Percentiles rank a stretch among this genome's conserved stretches.
Evolutionary conservation across 352 stramenopile genomes (phyloP).

Genomic region (Thraustotheca clavata): DNA sequence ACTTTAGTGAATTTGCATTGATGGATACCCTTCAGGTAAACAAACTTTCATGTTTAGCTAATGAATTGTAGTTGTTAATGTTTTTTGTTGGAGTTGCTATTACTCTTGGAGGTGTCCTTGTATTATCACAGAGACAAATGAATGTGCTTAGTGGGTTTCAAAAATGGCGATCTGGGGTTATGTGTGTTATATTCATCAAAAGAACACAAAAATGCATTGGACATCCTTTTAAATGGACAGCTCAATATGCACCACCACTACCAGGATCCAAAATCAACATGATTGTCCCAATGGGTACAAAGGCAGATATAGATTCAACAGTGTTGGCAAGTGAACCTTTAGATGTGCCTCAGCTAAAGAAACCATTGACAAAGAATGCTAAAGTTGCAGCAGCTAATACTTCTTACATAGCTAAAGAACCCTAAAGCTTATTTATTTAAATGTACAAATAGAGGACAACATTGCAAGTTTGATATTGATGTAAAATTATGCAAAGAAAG

Average conservation of each 20-base stretch:
- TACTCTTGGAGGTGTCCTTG: constrained; percentile 59
- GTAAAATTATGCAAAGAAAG: not conserved
- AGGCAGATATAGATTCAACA: not conserved
- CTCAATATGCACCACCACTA: not conserved
- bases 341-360: not conserved
- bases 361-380: not conserved
- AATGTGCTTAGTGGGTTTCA: constrained; percentile 37
- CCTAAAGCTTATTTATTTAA: not conserved
- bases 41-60: not conserved
- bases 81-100: constrained; percentile 62
- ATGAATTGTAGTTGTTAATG: constrained; percentile 35
- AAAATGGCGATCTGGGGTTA: constrained; percentile 38
- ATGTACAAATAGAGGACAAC: not conserved
- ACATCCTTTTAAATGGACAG: not conserved
- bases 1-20: constrained; percentile 76
- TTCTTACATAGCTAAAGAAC: not conserved
- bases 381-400: not conserved
- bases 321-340: not conserved
- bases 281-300: not conserved
- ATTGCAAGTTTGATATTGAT: not conserved
- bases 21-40: constrained; percentile 40
- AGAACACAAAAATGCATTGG: constrained; percentile 28
- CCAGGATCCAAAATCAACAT: not conserved
- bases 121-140: constrained; percentile 62
- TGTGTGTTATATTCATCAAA: constrained; percentile 62